phyloP scores from a whole-genome alignment of 2,329 filamentous ascomycete species.

The Pyrenochaeta sp. region DNA sequence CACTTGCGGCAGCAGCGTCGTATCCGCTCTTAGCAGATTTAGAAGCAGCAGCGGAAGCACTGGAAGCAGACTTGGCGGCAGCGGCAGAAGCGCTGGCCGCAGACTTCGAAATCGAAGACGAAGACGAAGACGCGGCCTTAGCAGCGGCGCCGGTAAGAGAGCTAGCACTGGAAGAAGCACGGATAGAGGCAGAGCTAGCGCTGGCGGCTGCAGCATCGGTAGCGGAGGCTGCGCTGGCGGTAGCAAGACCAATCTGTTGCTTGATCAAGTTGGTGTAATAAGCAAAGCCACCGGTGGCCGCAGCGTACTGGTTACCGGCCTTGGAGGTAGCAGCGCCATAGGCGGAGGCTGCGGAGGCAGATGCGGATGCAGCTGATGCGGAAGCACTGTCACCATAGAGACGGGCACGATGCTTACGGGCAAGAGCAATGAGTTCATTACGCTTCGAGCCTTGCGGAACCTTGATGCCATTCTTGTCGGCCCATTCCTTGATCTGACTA shows the following conservation, averaged over 20 bases:
- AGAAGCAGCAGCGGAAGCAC: slow-evolving; percentile 43
- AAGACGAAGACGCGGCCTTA: slow-evolving; percentile 43
- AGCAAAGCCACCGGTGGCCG: slow-evolving; percentile 54
- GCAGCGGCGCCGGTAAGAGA: slow-evolving; percentile 32
- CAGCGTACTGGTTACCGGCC: slow-evolving; percentile 78
- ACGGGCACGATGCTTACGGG: slow-evolving; percentile 83
- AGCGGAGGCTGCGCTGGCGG: slow-evolving; percentile 73
- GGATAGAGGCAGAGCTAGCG: slow-evolving; percentile 39
- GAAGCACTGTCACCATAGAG: slow-evolving; percentile 71
- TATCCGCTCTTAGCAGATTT: slow-evolving; percentile 45
- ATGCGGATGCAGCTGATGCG: slow-evolving; percentile 45
- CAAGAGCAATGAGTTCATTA: slow-evolving; percentile 88
- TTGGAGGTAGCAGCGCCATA: slow-evolving; percentile 57
- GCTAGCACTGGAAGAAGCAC: slow-evolving; percentile 32
- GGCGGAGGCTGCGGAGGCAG: too few relatives aligned
- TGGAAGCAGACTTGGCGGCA: slow-evolving; percentile 43
- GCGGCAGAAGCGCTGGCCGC: slow-evolving; percentile 42
- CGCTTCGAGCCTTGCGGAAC: slow-evolving; percentile 91
- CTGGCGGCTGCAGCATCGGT: slow-evolving; percentile 57
- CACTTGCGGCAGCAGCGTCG: slow-evolving; percentile 43
- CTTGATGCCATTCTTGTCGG: slow-evolving; percentile 86
- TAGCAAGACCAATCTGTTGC: slow-evolving; percentile 57
- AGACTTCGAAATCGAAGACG: slow-evolving; percentile 44
- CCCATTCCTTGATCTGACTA: slow-evolving; percentile 87
- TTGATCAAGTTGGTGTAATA: slow-evolving; percentile 54